These are phyloP conservation scores for Anthostomella pinea DNA, from an alignment of 2,329 filamentous ascomycete species.

Conservation along the genomic window DNA sequence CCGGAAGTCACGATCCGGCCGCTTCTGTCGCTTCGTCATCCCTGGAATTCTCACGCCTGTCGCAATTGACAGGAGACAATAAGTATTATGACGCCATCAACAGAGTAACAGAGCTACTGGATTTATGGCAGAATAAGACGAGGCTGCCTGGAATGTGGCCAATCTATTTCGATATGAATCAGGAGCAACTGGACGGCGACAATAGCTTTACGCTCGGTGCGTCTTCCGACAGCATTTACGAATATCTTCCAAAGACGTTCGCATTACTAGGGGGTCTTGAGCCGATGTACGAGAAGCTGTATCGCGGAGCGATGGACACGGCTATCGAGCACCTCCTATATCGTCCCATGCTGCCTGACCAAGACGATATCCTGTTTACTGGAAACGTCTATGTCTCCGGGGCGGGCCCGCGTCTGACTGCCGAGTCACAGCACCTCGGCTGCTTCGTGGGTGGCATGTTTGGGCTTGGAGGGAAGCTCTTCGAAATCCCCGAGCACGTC, in stretches of 20 bases:
- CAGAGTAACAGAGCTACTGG: constrained; percentile 68
- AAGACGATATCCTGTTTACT: constrained; percentile 62
- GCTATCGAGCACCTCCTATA: constrained; percentile 64
- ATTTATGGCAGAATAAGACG: constrained; percentile 64
- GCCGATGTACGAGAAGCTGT: constrained; percentile 61
- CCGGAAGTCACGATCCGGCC: constrained; percentile 36
- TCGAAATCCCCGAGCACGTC: constrained; percentile 45
- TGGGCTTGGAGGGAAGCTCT: constrained; percentile 43
- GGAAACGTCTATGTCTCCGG: constrained; percentile 37
- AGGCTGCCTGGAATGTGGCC: constrained; percentile 77
- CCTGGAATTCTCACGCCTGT: constrained; percentile 68
- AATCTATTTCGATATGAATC: constrained; percentile 56
- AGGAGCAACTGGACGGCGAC: constrained; percentile 40
- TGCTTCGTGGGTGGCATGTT: constrained; percentile 52
- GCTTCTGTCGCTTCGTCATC: constrained; percentile 56
- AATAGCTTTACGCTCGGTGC: constrained; percentile 52
- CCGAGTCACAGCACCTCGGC: constrained; percentile 41
- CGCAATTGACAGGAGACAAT: constrained; percentile 64
- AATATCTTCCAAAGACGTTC: constrained; percentile 61
- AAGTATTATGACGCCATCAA: constrained; percentile 76
- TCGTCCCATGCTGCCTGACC: constrained; percentile 62
- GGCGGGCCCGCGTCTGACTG: constrained; percentile 24
- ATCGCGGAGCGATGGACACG: constrained; percentile 56
- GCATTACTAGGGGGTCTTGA: constrained; percentile 63
- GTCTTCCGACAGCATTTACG: constrained; percentile 54